phyloP scores from a whole-genome alignment of 805 yeast genomes.

The Lipomyces starkeyi region DNA sequence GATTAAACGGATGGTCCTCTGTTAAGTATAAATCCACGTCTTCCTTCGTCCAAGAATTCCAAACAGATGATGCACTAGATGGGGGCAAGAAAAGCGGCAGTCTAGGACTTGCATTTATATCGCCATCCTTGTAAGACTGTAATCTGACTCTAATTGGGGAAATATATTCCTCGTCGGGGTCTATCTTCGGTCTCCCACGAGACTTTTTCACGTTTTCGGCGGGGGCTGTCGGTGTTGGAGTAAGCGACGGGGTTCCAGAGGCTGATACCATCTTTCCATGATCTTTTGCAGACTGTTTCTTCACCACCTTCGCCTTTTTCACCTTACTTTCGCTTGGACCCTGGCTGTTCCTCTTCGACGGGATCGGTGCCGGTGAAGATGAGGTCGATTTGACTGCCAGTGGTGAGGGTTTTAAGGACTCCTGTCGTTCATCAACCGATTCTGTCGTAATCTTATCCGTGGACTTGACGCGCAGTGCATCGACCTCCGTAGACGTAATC shows the following conservation, averaged over 20 bases:
- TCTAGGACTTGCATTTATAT: conserved; percentile 30
- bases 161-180: conserved; percentile 16
- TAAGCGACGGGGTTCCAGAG: not conserved
- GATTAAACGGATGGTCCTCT: conserved; percentile 83
- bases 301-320: conserved; percentile 14
- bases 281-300: conserved; percentile 15
- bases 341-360: not conserved
- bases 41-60: conserved; percentile 12
- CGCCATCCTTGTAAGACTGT: conserved; percentile 37
- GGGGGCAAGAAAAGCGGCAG: conserved; percentile 26
- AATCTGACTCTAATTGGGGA: conserved; percentile 27
- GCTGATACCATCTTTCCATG: conserved; percentile 2
- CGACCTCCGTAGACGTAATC: not conserved
- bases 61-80: not conserved
- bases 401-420: not conserved
- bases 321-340: conserved; percentile 5
- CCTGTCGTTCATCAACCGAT: not conserved
- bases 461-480: not conserved
- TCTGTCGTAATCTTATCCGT: not conserved
- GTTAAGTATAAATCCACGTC: conserved; percentile 50
- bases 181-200: not conserved
- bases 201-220: conserved; percentile 20
- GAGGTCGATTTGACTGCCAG: not conserved
- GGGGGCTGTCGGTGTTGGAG: not conserved
- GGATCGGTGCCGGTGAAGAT: not conserved